Conservation (phyloP, 2,329 filamentous ascomycete species). For the Alternaria atra region DNA sequence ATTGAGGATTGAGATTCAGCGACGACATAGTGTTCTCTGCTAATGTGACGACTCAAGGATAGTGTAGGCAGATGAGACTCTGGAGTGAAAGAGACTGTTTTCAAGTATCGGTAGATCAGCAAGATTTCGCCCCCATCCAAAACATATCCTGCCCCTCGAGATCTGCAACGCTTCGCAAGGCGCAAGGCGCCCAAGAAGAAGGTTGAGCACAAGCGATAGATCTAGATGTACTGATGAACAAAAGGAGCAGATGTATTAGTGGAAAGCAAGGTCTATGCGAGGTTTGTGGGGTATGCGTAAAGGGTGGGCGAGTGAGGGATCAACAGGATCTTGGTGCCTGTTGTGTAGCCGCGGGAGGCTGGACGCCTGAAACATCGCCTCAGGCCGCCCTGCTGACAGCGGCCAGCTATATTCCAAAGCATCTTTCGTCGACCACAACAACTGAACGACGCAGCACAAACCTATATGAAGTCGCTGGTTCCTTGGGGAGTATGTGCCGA, state of each 20-base stretch:
- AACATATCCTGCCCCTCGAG: neutral
- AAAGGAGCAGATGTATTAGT: neutral
- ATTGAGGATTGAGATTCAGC: conserved; percentile 2
- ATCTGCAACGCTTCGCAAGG: neutral
- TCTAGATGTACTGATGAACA: neutral
- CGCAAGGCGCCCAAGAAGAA: neutral
- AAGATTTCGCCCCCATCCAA: neutral
- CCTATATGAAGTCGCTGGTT: neutral
- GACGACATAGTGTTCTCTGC: conserved; percentile 5
- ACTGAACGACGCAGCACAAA: neutral
- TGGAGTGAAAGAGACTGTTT: neutral
- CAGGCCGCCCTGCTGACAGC: neutral
- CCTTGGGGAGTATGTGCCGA: neutral
- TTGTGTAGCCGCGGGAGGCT: conserved; percentile 5
- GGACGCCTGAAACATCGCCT: conserved; percentile 14
- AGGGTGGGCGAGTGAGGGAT: neutral
- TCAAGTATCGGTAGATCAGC: conserved; percentile 5
- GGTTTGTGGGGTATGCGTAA: neutral
- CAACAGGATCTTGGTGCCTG: neutral
- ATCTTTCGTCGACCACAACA: neutral
- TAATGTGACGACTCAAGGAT: neutral
- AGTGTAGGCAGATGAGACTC: neutral
- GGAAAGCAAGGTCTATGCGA: neutral
- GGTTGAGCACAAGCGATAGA: neutral
- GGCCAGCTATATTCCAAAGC: neutral